Evolutionary conservation across 257 asterid species (phyloP), one percentile per base, ranked within the genome.

Genomic region (Capsicum pubescens): DNA sequence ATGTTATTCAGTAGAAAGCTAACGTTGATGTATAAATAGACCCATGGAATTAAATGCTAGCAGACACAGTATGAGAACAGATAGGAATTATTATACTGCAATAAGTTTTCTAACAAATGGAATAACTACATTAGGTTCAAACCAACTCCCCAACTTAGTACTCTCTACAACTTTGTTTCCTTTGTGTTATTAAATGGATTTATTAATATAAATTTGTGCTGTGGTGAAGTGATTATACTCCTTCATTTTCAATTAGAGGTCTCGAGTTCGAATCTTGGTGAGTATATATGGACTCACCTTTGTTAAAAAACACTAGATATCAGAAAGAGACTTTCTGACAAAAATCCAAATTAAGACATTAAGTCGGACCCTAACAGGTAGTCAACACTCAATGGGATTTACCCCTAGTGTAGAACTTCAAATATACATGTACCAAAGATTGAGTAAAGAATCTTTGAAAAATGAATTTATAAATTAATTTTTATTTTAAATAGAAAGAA

Each of bases 61-160:
- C 61, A 50, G 59, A 21, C 21, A 74, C 46, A 74, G 44, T 21
- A 50, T 50, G n/a, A 50, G 21, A 42, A 48, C 0, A 19, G 44
- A 50, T 50, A 26, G 32, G 32, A 26, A 26, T 21, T 74, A 74
- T 74, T 19, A 74, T 50, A 74, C n/a, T 50, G 21, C 21, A 76
- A 19, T 52, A 76, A 76, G 61, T 76, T 76, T 36, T 26, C 63
- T 26, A 52, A 52, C 81, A 26, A 76, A 50, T 76, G 81, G 61
- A 21, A 52, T 76, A 76, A 50, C 46, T 76, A 19, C 81, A 76
- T 50, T 76, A 50, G 81, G 81, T 76, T 76, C 81, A 76, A 50
- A 8, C 1, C 81, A 76, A 76, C 81, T 21, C 81, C 81, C 81
- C 50, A 50, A 50, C 61, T 50, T 74, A 74, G 61, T 50, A 72